Base-by-base conservation (phyloP, 225 moss, liverwort and hornwort genomes). In the Sphagnum tenellum region DNA sequence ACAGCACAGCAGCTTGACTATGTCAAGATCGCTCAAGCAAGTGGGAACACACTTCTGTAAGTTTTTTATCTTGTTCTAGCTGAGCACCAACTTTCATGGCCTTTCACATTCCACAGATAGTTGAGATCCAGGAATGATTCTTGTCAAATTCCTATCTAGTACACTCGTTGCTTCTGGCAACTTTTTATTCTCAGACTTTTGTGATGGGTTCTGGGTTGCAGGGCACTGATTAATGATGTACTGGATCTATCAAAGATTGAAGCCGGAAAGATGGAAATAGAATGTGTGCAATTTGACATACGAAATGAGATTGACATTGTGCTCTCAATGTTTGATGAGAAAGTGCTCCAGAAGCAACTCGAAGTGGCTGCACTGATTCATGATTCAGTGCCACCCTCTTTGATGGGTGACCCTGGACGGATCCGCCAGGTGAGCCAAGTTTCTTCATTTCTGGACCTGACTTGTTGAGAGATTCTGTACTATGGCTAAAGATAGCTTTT, bases 161-260 rank as follows among this genome's bases (percentile, higher is more conserved):
- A 29, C 1, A 1, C 29, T 29, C 0, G 29, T 29, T 29, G 29
- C 29, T 29, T 29, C 29, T 1, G 1, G 29, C 29, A 29, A 29
- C 29, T 29, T 29, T 29, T 29, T 29, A 29, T 29, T 29, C 29
- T 29, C 29, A 29, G 29, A 29, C 29, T 29, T 29, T 0, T 29
- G 29, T 29, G 29, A 29, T 29, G 29, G 29, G 29, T 29, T 29
- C 29, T 29, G 29, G 45, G 13, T 48, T 2, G 68, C 70, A 90
- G 93, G 46, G 82, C 76, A 69, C 83, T 94, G 49, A 94, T 94
- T 71, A 94, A 94, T 66, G 94, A 94, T 70, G 94, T 94, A 5
- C 86, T 94, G 46, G 94, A 94, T 71, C 78, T 94, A 68, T 91
- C 94, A 9, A 94, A 94, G 73, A 94, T 94, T 48, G 91, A 91